phyloP scores from a whole-genome alignment of 2,329 filamentous ascomycete species.

The Trichoderma polysporum region DNA sequence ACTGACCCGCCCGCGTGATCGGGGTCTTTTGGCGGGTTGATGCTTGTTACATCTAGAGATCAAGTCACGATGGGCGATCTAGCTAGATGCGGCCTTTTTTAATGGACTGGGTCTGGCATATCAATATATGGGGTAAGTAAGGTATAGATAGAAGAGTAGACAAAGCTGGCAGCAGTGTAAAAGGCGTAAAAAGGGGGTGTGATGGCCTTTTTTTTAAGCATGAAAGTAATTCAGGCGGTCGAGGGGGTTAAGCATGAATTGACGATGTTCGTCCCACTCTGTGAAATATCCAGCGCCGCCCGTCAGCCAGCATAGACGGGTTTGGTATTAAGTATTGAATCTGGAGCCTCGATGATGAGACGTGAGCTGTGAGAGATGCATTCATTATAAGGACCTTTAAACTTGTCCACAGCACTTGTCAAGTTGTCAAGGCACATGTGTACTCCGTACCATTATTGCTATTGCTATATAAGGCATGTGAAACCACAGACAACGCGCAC shows the following conservation, averaged over 20 bases:
- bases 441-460: neutral
- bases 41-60: neutral
- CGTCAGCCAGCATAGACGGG: neutral
- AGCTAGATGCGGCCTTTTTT: slow-evolving; percentile 9
- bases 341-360: neutral
- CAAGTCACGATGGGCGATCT: slow-evolving; percentile 16
- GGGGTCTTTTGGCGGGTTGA: neutral
- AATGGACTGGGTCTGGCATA: neutral
- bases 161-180: neutral
- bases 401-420: neutral
- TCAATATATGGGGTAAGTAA: neutral
- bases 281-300: neutral
- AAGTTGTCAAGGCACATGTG: neutral
- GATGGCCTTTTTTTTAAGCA: slow-evolving; percentile 23
- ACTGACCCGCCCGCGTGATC: slow-evolving; percentile 10
- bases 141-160: neutral
- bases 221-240: neutral
- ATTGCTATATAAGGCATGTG: neutral
- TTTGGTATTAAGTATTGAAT: neutral
- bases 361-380: neutral
- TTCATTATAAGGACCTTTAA: neutral
- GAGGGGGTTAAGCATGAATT: no score
- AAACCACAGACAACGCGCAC: neutral
- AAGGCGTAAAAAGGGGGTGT: neutral
- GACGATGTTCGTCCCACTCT: no score